Base-by-base conservation (phyloP, 148 eudicot species). In the Euryodendron excelsum region DNA sequence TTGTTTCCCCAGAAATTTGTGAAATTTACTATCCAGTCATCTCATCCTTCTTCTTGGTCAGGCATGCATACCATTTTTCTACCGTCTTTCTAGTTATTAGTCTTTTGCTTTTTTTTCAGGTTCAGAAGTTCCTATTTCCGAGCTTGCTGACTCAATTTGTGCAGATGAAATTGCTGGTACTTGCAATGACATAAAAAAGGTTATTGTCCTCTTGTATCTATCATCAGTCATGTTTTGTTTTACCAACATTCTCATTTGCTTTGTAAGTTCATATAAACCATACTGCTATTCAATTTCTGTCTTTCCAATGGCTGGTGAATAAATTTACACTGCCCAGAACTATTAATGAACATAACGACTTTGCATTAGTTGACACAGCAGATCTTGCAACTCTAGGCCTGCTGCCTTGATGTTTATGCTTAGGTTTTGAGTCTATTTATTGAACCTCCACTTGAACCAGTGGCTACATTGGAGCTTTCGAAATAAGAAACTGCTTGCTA, bases 131-230 rank as follows among this genome's bases (percentile, higher is more conserved):
- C 88, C 94, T 13, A 56, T 96, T 52, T 25, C 80, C 23, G 89
- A 85, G 80, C 90, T 96, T 86, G 98, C 98, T 14, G 88, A 90
- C 68, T 86, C 90, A 74, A 91, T 96, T 83, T 89, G 93, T 85
- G 79, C 87, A 27, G 87, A 79, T 59, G 86, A 84, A 75, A 79
- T 81, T 71, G 88, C 78, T 61, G 86, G 83, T 79, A 58, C 88
- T 78, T 53, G 30, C 81, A 25, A 70, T 56, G 61, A 1, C 47
- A 78, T 50, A 36, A 56, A 77, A 48, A 86, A 92, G 98, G 98
- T 94, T 80, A 37, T 76, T 52, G 31, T 74, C 69, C 75, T 76
- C 15, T 50, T 71, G 61, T 15, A 14, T 36, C 13, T 15, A 14
- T 36, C 13, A 37, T 36, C 36, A 21, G 18, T 62, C 41, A 20